Percentiles rank a stretch among this genome's conserved stretches.
These are phyloP conservation scores for Boechera retrofracta DNA, from an alignment of 345 rosid genomes.

Conservation along the genomic window DNA sequence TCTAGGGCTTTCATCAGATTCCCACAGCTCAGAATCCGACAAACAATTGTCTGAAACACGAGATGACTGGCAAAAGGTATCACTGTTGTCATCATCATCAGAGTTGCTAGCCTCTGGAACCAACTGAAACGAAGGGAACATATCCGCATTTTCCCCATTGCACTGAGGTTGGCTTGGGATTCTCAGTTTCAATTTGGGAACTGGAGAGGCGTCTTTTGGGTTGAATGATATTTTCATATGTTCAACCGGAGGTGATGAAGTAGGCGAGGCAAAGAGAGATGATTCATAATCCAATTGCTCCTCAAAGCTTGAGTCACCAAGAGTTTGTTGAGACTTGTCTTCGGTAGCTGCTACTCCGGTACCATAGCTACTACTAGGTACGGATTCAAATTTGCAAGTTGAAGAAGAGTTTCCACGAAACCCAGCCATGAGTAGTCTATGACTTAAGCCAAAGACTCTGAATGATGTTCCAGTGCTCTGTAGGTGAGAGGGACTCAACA, in stretches of 20 bases:
- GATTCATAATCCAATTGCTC: constrained; percentile 32
- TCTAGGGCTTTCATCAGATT: constrained; percentile 62
- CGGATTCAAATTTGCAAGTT: constrained; percentile 52
- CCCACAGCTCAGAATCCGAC: constrained; percentile 93
- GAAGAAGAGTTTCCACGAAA: constrained; percentile 64
- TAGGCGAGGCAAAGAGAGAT: constrained; percentile 54
- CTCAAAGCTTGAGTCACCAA: constrained; percentile 44
- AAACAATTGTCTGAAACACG: constrained; percentile 75
- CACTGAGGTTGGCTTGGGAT: constrained; percentile 58
- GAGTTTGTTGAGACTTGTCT: constrained; percentile 39
- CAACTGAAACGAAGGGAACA: constrained; percentile 85
- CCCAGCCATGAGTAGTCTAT: constrained; percentile 68
- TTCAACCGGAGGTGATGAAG: constrained; percentile 86
- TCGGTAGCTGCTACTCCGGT: constrained; percentile 43
- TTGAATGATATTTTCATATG: constrained; percentile 94
- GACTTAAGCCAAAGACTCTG: constrained; percentile 66
- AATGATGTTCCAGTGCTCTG: constrained; percentile 51
- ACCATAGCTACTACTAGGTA: constrained; percentile 45
- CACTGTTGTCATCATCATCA: constrained; percentile 59
- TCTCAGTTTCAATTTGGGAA: constrained; percentile 71
- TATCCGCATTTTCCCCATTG: constrained; percentile 49
- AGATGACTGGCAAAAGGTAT: constrained; percentile 88
- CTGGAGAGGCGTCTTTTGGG: constrained; percentile 54
- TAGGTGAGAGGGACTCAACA: constrained; percentile 19
- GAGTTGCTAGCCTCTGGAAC: constrained; percentile 60